phyloP scores from a whole-genome alignment of 1,139 yeast species.

The Taiozyma sp. region DNA sequence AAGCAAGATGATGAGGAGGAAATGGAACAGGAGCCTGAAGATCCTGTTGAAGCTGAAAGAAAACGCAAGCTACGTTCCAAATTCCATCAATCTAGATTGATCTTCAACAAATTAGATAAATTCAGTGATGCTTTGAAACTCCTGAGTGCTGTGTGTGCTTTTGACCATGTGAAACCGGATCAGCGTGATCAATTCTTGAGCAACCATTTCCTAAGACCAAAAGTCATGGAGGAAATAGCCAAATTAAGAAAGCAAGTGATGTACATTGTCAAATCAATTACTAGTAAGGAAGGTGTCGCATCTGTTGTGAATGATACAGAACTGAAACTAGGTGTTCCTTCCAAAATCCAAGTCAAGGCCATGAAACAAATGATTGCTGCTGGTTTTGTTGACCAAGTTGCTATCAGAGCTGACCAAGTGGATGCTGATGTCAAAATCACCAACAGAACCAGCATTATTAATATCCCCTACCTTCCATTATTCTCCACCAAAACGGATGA shows the following conservation, averaged over 20 bases:
- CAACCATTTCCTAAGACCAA: conserved; percentile 57
- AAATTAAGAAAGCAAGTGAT: conserved; percentile 79
- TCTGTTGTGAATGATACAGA: conserved; percentile 43
- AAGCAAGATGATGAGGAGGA: conserved; percentile 18
- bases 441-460: conserved; percentile 54
- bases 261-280: conserved; percentile 64
- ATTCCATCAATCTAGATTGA: conserved; percentile 51
- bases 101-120: conserved; percentile 65
- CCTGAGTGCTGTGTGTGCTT: conserved; percentile 84
- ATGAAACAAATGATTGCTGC: conserved; percentile 90
- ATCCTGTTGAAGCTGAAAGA: conserved; percentile 34
- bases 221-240: conserved; percentile 78
- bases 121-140: conserved; percentile 71
- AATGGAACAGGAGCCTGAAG: conserved; percentile 26
- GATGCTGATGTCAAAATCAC: conserved; percentile 59
- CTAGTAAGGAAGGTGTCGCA: conserved; percentile 56
- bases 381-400: conserved; percentile 89
- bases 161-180: conserved; percentile 63
- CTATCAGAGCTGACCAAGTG: conserved; percentile 73
- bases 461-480: conserved; percentile 72
- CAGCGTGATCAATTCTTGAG: conserved; percentile 44
- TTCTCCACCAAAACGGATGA: conserved; percentile 43
- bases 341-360: conserved; percentile 63
- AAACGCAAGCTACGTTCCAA: conserved; percentile 42
- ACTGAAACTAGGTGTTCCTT: conserved; percentile 64